These are phyloP conservation scores for Trametes cingulata DNA, from an alignment of 768 basidiomycete genomes.

Conservation along the genomic window DNA sequence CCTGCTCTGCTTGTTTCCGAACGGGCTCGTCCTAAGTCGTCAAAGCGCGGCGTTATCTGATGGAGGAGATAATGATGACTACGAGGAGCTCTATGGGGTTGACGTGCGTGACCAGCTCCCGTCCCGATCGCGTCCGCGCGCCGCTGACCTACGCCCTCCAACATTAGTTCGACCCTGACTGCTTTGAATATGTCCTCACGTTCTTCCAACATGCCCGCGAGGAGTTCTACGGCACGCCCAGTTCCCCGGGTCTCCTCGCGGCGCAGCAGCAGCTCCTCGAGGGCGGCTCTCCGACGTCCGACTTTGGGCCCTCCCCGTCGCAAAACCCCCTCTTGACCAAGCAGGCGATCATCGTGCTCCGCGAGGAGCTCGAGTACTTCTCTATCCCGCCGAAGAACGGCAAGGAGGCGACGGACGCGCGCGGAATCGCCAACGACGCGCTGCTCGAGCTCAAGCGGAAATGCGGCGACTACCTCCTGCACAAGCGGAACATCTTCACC, in stretches of 20 bases:
- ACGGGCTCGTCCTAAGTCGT: slow-evolving; percentile 90
- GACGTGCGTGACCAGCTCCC: slow-evolving; percentile 66
- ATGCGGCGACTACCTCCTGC: slow-evolving; percentile 86
- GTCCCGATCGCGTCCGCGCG: slow-evolving; percentile 8
- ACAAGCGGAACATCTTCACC: slow-evolving; percentile 92
- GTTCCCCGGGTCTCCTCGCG: slow-evolving; percentile 61
- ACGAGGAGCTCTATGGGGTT: slow-evolving; percentile 93
- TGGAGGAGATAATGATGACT: slow-evolving; percentile 72
- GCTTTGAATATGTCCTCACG: slow-evolving; percentile 88
- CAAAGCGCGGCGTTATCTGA: slow-evolving; percentile 77
- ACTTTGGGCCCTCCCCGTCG: slow-evolving; percentile 61
- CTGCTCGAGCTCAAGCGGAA: slow-evolving; percentile 81
- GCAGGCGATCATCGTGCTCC: slow-evolving; percentile 97
- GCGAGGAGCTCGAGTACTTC: slow-evolving; percentile 98
- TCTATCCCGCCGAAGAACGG: slow-evolving; percentile 82
- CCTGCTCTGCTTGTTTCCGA: slow-evolving; percentile 93
- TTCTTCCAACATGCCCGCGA: slow-evolving; percentile 92
- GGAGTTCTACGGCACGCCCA: slow-evolving; percentile 84
- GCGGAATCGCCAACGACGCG: slow-evolving; percentile 77
- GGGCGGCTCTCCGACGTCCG: slow-evolving; percentile 54
- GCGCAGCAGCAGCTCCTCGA: slow-evolving; percentile 83
- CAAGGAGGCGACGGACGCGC: slow-evolving; percentile 64
- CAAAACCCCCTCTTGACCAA: slow-evolving; percentile 94
- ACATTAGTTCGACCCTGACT: slow-evolving; percentile 91
- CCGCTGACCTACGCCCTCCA: neutral